phyloP scores from a whole-genome alignment of 2,329 filamentous ascomycete species.

The Colletotrichum ledebouriae region DNA sequence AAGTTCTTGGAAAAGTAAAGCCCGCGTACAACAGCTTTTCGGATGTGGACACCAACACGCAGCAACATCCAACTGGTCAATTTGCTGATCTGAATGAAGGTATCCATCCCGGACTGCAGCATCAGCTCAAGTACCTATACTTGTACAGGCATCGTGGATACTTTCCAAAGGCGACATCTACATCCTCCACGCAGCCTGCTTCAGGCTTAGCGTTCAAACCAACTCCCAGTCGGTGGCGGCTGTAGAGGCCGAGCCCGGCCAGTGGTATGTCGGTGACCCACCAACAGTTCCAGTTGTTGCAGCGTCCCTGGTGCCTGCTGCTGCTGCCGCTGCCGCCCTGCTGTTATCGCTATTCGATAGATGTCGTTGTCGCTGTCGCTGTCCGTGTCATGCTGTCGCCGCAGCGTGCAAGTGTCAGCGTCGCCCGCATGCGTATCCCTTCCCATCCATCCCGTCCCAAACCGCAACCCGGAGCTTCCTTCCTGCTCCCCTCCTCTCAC shows the following conservation, averaged over 20 bases:
- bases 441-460: conserved; percentile 29
- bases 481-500: conserved; percentile 26
- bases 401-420: conserved; percentile 16
- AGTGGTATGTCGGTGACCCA: background rate
- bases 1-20: too few species aligned
- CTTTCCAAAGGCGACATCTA: conserved; percentile 4
- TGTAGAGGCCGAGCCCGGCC: conserved; percentile 22
- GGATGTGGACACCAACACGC: too few species aligned
- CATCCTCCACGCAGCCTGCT: conserved; percentile 7
- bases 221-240: conserved; percentile 14
- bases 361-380: conserved; percentile 11
- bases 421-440: conserved; percentile 19
- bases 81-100: background rate
- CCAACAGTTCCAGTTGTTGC: background rate
- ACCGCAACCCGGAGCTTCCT: conserved; percentile 35
- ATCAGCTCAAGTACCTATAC: background rate
- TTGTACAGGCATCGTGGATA: background rate
- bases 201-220: conserved; percentile 11
- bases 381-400: conserved; percentile 12
- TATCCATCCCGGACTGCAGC: background rate
- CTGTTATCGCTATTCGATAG: conserved; percentile 2
- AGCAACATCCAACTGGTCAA: too few species aligned
- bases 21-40: too few species aligned
- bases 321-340: conserved; percentile 28
- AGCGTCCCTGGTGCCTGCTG: conserved; percentile 30